Percentiles rank a stretch among this genome's conserved stretches.
These are phyloP conservation scores for Rutstroemia sp. DNA, from an alignment of 2,329 filamentous ascomycete species.

Conservation along the genomic window DNA sequence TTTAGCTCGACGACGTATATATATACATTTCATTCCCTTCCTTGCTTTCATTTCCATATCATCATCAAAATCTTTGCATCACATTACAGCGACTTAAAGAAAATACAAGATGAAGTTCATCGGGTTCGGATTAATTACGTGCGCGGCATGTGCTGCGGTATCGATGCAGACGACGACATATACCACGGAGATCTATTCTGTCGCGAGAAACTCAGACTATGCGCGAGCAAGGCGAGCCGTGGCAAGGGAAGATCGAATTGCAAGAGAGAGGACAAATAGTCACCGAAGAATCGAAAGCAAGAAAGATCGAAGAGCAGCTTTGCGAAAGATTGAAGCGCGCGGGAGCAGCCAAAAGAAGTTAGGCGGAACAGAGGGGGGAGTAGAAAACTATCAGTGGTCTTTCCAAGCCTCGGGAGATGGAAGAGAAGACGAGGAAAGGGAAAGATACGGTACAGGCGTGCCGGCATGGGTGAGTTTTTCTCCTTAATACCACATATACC, in stretches of 20 bases:
- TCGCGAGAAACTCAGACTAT: constrained; percentile 3
- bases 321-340: neutral
- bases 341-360: neutral
- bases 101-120: neutral
- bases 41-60: neutral
- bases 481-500: neutral
- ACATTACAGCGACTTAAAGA: neutral
- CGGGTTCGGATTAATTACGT: neutral
- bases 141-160: neutral
- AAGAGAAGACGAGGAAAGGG: neutral
- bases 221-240: neutral
- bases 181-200: neutral
- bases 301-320: neutral
- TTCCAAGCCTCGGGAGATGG: neutral
- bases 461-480: neutral
- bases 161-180: neutral
- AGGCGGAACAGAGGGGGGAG: neutral
- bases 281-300: neutral
- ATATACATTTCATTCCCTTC: neutral
- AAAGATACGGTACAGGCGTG: neutral
- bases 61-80: neutral
- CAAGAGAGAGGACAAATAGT: constrained; percentile 1
- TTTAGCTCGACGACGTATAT: too few species aligned
- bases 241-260: neutral
- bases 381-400: constrained; percentile 2